These are phyloP conservation scores for Takakia lepidozioides DNA, from an alignment of 225 moss, liverwort and hornwort species.

Conservation along the genomic window DNA sequence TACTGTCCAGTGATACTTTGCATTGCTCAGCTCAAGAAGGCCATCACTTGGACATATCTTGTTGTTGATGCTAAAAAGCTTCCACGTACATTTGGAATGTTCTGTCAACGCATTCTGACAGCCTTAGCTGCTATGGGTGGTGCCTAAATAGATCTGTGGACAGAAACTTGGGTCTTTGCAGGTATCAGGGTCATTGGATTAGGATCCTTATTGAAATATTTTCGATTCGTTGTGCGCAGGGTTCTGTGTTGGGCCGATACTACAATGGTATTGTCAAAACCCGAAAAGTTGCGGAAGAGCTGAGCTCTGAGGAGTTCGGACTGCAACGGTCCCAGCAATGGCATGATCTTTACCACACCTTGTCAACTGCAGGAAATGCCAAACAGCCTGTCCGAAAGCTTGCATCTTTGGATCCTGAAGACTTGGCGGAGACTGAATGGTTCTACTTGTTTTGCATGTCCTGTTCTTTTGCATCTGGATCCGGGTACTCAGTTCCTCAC, in stretches of 20 bases:
- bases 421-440: slow-evolving; percentile 96
- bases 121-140: too few species aligned
- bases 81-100: too few species aligned
- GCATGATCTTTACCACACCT: slow-evolving; percentile 69
- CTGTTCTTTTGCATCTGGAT: slow-evolving; percentile 69
- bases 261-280: slow-evolving; percentile 91
- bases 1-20: too few species aligned
- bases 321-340: slow-evolving; percentile 90
- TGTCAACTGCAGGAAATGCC: slow-evolving; percentile 32
- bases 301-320: slow-evolving; percentile 82
- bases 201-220: neutral
- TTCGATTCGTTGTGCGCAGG: slow-evolving; percentile 32
- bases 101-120: too few species aligned
- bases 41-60: too few species aligned
- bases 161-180: too few species aligned
- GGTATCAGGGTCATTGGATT: neutral
- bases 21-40: too few species aligned
- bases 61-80: too few species aligned
- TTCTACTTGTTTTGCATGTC: slow-evolving; percentile 96
- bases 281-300: slow-evolving; percentile 70
- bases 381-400: slow-evolving; percentile 61
- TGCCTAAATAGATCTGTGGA: too few species aligned
- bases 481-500: slow-evolving; percentile 44
- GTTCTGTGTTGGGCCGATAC: slow-evolving; percentile 75
- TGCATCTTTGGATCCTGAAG: slow-evolving; percentile 87